A percentile compares a stretch with the other conserved stretches of the same genome.
Conservation (phyloP, 257 asterid species). For the Scutellaria galericulata region DNA sequence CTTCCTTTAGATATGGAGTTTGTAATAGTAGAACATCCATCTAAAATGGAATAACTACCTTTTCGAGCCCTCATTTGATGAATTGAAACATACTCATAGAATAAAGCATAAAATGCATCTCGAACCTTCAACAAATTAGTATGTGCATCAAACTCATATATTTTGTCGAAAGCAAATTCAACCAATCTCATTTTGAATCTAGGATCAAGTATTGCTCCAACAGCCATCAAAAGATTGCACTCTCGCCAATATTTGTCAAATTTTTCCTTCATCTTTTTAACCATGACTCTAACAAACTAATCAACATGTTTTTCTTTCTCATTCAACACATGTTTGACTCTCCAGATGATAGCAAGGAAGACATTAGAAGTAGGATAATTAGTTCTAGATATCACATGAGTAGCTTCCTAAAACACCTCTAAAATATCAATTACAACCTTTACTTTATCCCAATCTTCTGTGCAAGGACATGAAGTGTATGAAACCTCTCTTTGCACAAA, state of each 20-base stretch:
- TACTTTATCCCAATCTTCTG: no score
- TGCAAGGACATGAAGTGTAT: not conserved
- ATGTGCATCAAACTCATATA: not conserved
- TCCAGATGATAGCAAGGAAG: no score
- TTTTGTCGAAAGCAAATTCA: conserved; percentile 25
- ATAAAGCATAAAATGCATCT: not conserved
- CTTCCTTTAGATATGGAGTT: no score
- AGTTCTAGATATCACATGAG: no score
- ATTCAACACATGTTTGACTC: no score
- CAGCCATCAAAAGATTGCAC: not conserved
- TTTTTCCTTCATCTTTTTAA: no score
- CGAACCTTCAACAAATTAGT: no score
- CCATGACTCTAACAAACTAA: no score
- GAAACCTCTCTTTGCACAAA: not conserved
- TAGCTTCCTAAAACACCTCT: not conserved
- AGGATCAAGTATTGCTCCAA: not conserved
- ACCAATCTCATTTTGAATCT: conserved; percentile 17
- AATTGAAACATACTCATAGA: not conserved
- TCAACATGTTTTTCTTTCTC: no score
- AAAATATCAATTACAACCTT: not conserved
- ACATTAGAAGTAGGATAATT: no score
- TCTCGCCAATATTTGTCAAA: no score
- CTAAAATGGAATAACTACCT: not conserved
- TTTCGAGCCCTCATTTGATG: not conserved
- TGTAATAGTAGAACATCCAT: not conserved